Percentiles rank a stretch among this genome's conserved stretches.
These are phyloP conservation scores for Sporothrix protearum DNA, from an alignment of 2,329 filamentous ascomycete species.

Conservation along the genomic window DNA sequence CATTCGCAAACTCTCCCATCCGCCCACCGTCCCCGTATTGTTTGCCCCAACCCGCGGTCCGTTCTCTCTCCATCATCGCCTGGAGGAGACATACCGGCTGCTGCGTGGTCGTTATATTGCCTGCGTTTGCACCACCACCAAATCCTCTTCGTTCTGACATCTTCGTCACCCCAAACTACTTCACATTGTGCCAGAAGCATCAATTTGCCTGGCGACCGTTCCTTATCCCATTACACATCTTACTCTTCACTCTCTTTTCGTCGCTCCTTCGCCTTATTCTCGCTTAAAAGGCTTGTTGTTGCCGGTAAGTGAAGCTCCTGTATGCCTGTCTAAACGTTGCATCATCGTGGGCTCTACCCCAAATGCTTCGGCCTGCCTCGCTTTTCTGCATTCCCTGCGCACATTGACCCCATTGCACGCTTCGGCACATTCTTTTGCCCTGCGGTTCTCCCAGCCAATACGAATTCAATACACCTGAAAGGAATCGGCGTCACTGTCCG, in stretches of 20 bases:
- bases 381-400: background rate
- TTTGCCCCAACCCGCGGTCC: background rate
- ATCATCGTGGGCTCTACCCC: background rate
- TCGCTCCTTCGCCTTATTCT: background rate
- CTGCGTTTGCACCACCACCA: background rate
- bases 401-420: background rate
- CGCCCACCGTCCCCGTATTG: background rate
- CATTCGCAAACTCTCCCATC: background rate
- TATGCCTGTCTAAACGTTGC: background rate
- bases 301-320: constrained; percentile 1
- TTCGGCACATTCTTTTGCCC: background rate
- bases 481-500: background rate
- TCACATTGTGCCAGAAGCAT: background rate
- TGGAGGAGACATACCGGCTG: constrained; percentile 9
- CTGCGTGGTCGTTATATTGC: background rate
- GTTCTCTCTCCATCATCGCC: background rate
- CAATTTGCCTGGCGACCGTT: constrained; percentile 2
- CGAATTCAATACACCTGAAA: background rate
- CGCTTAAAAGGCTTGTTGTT: background rate
- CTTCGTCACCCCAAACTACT: background rate
- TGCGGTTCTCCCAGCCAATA: background rate
- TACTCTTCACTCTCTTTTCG: background rate
- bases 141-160: background rate
- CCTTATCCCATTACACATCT: background rate
- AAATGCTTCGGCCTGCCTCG: background rate